phyloP scores from a whole-genome alignment of 805 yeast species.

The Clavispora carvajalis region DNA sequence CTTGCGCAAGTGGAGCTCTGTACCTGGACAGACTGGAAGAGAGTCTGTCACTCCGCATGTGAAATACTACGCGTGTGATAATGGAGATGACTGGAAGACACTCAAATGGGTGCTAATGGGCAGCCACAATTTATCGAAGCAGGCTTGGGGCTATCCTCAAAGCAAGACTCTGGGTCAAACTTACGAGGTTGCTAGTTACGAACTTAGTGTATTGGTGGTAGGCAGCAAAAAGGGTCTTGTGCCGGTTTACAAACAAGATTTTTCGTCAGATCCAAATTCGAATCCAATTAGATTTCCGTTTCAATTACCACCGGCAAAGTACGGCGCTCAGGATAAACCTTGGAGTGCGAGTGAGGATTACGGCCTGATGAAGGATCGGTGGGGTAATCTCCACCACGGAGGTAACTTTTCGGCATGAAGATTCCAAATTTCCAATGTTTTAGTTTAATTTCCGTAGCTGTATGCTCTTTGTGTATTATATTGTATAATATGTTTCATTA shows the following conservation, averaged over 20 bases:
- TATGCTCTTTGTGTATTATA: neutral
- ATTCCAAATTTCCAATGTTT: neutral
- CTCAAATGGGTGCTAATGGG: constrained; percentile 69
- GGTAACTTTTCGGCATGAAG: neutral
- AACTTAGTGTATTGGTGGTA: constrained; percentile 30
- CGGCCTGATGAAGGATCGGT: constrained; percentile 7
- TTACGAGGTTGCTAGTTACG: constrained; percentile 33
- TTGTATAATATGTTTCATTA: neutral
- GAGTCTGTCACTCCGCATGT: constrained; percentile 55
- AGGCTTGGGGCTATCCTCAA: constrained; percentile 68
- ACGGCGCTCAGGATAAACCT: constrained; percentile 37
- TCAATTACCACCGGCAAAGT: constrained; percentile 44
- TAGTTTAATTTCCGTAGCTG: neutral
- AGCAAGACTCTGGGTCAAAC: constrained; percentile 11
- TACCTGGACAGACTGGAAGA: constrained; percentile 22
- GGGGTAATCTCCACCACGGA: constrained; percentile 6
- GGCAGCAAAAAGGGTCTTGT: constrained; percentile 24
- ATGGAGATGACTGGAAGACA: constrained; percentile 44
- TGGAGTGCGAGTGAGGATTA: constrained; percentile 36
- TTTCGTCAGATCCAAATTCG: constrained; percentile 1
- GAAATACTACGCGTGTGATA: constrained; percentile 56
- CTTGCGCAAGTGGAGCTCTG: constrained; percentile 42
- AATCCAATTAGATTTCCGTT: constrained; percentile 50
- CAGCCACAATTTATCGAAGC: constrained; percentile 68
- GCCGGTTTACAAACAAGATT: constrained; percentile 42